Percentiles rank a stretch among this genome's conserved stretches.
Evolutionary conservation across 306 rosid genomes (phyloP).

Genomic region (Prunus fruticosa): DNA sequence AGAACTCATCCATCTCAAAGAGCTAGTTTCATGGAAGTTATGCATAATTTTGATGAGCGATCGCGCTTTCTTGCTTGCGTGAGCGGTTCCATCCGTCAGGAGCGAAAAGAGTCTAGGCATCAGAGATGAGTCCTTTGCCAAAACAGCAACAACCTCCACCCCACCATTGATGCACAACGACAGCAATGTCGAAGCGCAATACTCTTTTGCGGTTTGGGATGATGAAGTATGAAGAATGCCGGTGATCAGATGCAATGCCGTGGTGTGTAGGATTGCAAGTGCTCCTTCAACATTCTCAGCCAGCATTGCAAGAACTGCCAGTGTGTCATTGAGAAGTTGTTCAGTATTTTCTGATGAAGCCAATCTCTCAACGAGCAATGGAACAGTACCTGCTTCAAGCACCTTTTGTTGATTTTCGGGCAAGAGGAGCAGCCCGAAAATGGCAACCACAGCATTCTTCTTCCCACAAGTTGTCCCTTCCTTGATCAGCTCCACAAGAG

Average conservation of each 20-base stretch:
- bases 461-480: slow-evolving; percentile 66
- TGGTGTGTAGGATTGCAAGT: slow-evolving; percentile 27
- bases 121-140: slow-evolving; percentile 44
- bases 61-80: slow-evolving; percentile 63
- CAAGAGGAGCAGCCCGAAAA: slow-evolving; percentile 54
- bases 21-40: slow-evolving; percentile 41
- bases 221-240: slow-evolving; percentile 28
- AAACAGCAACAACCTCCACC: slow-evolving; percentile 39
- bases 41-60: slow-evolving; percentile 62
- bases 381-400: slow-evolving; percentile 48
- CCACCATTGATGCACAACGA: slow-evolving; percentile 62
- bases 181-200: slow-evolving; percentile 52
- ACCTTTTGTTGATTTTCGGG: slow-evolving; percentile 50
- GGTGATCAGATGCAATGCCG: slow-evolving; percentile 32
- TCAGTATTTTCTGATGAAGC: slow-evolving; percentile 43
- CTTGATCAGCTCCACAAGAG: slow-evolving; percentile 48
- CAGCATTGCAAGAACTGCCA: slow-evolving; percentile 56
- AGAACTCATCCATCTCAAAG: slow-evolving; percentile 33
- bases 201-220: slow-evolving; percentile 47
- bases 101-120: slow-evolving; percentile 61
- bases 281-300: slow-evolving; percentile 65
- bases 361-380: slow-evolving; percentile 41
- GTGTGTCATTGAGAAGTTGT: slow-evolving; percentile 39
- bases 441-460: slow-evolving; percentile 70
- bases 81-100: slow-evolving; percentile 48